These are phyloP conservation scores for Pythium guiyangense DNA, from an alignment of 352 stramenopile species.

Conservation along the genomic window DNA sequence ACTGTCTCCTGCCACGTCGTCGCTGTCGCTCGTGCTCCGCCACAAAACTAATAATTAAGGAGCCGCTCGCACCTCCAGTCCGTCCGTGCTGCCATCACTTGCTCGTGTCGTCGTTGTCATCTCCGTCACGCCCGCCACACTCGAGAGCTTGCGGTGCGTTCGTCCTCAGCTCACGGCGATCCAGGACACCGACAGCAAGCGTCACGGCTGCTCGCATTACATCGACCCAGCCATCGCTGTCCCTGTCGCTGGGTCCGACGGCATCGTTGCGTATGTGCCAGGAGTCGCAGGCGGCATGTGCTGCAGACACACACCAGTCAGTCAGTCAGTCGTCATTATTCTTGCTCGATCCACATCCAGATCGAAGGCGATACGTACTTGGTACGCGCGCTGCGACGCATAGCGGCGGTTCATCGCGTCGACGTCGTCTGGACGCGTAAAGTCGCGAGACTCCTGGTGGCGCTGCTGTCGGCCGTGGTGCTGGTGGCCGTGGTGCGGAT, in stretches of 20 bases:
- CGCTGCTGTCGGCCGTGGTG: conserved; percentile 23
- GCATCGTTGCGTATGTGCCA: conserved; percentile 62
- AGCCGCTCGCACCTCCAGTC: conserved; percentile 4
- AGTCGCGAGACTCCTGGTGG: conserved; percentile 56
- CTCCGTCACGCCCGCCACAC: too few species aligned
- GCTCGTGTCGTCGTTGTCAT: too few species aligned
- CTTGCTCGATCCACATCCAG: too few species aligned
- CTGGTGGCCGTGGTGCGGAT: conserved; percentile 25
- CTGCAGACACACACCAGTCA: conserved; percentile 18
- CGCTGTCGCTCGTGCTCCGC: not conserved
- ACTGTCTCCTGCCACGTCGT: not conserved
- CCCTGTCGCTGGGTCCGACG: conserved; percentile 54
- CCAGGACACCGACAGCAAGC: too few species aligned
- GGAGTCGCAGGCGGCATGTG: conserved; percentile 65
- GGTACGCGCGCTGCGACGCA: conserved; percentile 69
- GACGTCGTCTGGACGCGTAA: conserved; percentile 68
- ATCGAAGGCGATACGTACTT: too few species aligned
- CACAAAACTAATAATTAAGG: conserved; percentile 21
- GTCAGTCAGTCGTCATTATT: not conserved
- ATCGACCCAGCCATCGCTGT: conserved; percentile 76
- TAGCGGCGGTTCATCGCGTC: conserved; percentile 79
- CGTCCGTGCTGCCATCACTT: not conserved
- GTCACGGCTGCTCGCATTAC: conserved; percentile 19
- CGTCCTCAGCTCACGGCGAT: too few species aligned
- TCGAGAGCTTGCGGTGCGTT: too few species aligned